Conservation (phyloP, 208 protist species). For the Tetramitus jugosus region DNA sequence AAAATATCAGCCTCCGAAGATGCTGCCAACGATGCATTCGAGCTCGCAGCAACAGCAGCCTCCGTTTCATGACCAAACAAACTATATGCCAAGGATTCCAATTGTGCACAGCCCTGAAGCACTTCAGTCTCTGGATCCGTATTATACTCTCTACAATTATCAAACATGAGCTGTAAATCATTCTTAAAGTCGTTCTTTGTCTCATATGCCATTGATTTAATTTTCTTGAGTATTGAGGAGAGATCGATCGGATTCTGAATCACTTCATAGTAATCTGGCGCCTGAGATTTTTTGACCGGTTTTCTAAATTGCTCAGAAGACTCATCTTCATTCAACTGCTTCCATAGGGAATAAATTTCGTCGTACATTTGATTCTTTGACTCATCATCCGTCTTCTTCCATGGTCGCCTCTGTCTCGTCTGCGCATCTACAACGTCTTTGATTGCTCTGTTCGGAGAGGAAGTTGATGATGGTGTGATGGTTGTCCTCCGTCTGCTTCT, state of each 20-base stretch:
- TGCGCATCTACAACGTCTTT: too few species aligned
- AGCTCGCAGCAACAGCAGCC: not conserved
- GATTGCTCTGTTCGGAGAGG: too few species aligned
- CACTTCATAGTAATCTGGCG: slow-evolving; percentile 51
- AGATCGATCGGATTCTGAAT: slow-evolving; percentile 67
- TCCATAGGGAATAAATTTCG: too few species aligned
- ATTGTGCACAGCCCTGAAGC: not conserved
- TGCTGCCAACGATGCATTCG: not conserved
- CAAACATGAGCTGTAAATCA: slow-evolving; percentile 2
- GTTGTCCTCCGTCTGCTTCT: too few species aligned
- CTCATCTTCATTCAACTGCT: too few species aligned
- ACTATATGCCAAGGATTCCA: not conserved
- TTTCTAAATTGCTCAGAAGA: slow-evolving; percentile 39
- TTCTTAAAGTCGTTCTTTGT: not conserved
- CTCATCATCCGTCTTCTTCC: too few species aligned
- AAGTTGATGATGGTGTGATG: too few species aligned
- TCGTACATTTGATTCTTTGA: too few species aligned
- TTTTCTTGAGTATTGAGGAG: slow-evolving; percentile 33
- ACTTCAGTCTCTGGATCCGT: not conserved
- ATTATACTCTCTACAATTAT: not conserved
- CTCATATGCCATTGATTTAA: too few species aligned
- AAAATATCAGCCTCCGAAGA: not conserved
- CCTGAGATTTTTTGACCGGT: slow-evolving; percentile 49
- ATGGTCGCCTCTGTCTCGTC: too few species aligned
- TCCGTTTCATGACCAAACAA: not conserved